Conservation (phyloP, 2,329 filamentous ascomycete species). For the Fonsecaea nubica region DNA sequence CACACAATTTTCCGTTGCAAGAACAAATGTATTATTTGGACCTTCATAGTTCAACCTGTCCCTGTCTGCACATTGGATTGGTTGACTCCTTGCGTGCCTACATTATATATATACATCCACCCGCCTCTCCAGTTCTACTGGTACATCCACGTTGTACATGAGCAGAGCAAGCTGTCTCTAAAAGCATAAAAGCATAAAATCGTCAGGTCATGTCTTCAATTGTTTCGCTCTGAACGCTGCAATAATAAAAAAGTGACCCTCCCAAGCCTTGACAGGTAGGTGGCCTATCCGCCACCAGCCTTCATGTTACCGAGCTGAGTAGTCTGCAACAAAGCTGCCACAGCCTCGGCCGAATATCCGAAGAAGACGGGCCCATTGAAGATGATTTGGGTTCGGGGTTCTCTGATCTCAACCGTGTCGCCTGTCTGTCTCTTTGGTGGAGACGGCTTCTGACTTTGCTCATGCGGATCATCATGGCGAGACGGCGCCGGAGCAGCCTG, state of each 20-base stretch:
- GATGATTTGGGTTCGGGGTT: slow-evolving; percentile 69
- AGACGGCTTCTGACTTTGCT: slow-evolving; percentile 32
- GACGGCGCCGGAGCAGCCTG: slow-evolving; percentile 38
- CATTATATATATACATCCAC: slow-evolving; percentile 19
- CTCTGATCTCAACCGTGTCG: slow-evolving; percentile 20
- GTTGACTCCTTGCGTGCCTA: slow-evolving; percentile 42
- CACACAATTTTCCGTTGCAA: slow-evolving; percentile 38
- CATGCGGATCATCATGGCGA: slow-evolving; percentile 19
- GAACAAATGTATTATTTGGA: slow-evolving; percentile 31
- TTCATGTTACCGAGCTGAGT: slow-evolving; percentile 24
- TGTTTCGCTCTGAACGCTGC: slow-evolving; percentile 37
- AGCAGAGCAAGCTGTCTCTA: slow-evolving; percentile 7
- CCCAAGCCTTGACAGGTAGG: neutral
- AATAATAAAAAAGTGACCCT: slow-evolving; percentile 9
- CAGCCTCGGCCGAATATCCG: slow-evolving; percentile 84
- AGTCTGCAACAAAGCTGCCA: slow-evolving; percentile 72
- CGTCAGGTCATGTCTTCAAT: slow-evolving; percentile 24
- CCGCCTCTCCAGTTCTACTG: neutral
- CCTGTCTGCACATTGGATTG: slow-evolving; percentile 35
- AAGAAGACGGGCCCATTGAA: slow-evolving; percentile 96
- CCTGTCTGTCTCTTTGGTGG: slow-evolving; percentile 23
- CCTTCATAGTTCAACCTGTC: slow-evolving; percentile 41
- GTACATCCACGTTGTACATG: slow-evolving; percentile 6
- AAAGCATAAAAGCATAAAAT: slow-evolving; percentile 4
- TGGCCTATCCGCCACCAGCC: slow-evolving; percentile 2